Evolutionary conservation across 192 early-diverging fungal genomes (phyloP).

Genomic region (Mortierella hygrophila): DNA sequence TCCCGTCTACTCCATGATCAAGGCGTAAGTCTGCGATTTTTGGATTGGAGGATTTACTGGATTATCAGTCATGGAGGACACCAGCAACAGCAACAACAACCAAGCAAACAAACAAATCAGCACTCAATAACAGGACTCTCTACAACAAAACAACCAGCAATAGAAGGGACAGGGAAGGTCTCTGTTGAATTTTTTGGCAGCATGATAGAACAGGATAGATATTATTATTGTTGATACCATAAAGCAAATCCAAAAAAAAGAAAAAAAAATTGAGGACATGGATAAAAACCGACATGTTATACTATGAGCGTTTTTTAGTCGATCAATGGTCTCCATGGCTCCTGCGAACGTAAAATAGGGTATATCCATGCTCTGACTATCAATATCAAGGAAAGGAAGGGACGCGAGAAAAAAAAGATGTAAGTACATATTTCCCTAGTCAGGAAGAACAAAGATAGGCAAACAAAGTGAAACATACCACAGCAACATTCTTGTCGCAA

Average conservation of each 20-base stretch:
- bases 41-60: too few species aligned
- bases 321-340: not conserved
- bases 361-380: slow-evolving; percentile 56
- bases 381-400: not conserved
- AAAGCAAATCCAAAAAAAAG: slow-evolving; percentile 1
- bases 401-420: not conserved
- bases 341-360: slow-evolving; percentile 54
- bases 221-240: not conserved
- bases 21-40: slow-evolving; percentile 42
- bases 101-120: not conserved
- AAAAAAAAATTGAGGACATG: not conserved
- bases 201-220: not conserved
- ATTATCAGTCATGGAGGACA: too few species aligned
- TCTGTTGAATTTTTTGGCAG: not conserved
- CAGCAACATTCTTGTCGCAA: slow-evolving; percentile 65
- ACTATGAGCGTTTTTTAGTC: not conserved
- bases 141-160: not conserved
- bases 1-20: slow-evolving; percentile 89
- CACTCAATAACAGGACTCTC: not conserved
- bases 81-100: too few species aligned
- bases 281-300: not conserved
- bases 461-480: slow-evolving; percentile 54
- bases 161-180: not conserved
- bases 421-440: not conserved
- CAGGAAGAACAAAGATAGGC: not conserved